phyloP scores from a whole-genome alignment of 2,329 filamentous ascomycete genomes.

The Apiospora koreana region DNA sequence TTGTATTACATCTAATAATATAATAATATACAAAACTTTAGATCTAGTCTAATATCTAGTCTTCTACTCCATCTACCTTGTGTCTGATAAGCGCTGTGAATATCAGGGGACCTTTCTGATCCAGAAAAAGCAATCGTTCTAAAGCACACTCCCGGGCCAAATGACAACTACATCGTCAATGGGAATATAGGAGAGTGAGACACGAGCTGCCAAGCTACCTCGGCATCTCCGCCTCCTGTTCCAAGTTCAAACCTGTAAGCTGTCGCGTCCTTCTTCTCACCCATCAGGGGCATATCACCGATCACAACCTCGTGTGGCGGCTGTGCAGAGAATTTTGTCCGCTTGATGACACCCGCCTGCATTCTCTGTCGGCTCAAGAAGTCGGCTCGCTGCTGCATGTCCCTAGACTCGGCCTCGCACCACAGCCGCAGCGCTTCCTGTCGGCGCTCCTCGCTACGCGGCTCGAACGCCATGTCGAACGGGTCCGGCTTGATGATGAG shows the following conservation, averaged over 20 bases:
- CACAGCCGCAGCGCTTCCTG: slow-evolving; percentile 39
- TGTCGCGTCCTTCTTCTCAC: not conserved
- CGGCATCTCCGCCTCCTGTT: not conserved
- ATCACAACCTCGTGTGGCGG: not conserved
- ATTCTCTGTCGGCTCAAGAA: slow-evolving; percentile 21
- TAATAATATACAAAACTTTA: too few species aligned
- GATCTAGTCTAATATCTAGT: not conserved
- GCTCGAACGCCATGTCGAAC: slow-evolving; percentile 56
- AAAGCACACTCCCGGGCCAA: not conserved
- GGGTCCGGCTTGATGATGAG: slow-evolving; percentile 58
- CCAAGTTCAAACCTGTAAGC: not conserved
- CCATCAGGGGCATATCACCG: not conserved
- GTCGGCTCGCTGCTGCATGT: slow-evolving; percentile 27
- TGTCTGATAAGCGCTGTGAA: too few species aligned
- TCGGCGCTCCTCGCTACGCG: slow-evolving; percentile 42
- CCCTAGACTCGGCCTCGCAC: slow-evolving; percentile 32
- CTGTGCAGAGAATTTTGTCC: too few species aligned
- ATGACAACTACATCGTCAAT: not conserved
- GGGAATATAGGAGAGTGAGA: not conserved
- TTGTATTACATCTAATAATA: not conserved
- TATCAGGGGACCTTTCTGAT: not conserved
- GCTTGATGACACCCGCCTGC: not conserved
- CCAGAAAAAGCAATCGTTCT: not conserved
- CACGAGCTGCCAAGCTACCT: not conserved
- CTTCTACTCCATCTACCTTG: not conserved